A percentile compares a stretch with the other conserved stretches of the same genome.
Evolutionary conservation across 805 yeast species (phyloP).

Genomic region (Yarrowia sp.): DNA sequence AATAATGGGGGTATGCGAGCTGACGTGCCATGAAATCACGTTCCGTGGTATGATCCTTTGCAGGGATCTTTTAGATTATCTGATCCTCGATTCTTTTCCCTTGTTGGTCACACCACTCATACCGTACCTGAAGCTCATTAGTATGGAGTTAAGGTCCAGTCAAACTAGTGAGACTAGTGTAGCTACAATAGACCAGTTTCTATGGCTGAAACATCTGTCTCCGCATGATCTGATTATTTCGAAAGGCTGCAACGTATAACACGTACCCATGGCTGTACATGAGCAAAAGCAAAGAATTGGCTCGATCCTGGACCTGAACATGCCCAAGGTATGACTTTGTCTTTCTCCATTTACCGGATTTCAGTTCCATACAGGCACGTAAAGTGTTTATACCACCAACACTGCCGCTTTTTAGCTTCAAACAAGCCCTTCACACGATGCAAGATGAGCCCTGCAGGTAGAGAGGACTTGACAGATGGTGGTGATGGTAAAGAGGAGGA

Average conservation of each 20-base stretch:
- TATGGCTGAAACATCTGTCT: too few species aligned
- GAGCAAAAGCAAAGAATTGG: too few species aligned
- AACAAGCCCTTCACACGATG: neutral
- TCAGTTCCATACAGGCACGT: slow-evolving; percentile 2
- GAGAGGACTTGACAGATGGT: neutral
- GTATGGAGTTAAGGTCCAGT: too few species aligned
- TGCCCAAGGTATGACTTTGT: neutral
- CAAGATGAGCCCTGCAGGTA: neutral
- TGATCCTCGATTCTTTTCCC: too few species aligned
- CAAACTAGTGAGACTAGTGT: too few species aligned
- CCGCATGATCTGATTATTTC: too few species aligned
- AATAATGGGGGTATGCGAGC: neutral
- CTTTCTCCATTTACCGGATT: slow-evolving; percentile 11
- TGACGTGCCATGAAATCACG: neutral
- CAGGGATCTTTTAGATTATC: neutral
- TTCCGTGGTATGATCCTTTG: slow-evolving; percentile 1
- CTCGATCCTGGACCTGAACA: too few species aligned
- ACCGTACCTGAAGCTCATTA: too few species aligned
- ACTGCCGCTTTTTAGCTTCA: neutral
- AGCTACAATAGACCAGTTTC: too few species aligned
- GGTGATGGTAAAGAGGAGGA: neutral
- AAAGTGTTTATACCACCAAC: neutral
- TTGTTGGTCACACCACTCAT: too few species aligned
- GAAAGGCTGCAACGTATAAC: too few species aligned
- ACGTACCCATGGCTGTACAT: too few species aligned